Base-by-base conservation (phyloP, 2,329 filamentous ascomycete species). In the Daldinia sp. region DNA sequence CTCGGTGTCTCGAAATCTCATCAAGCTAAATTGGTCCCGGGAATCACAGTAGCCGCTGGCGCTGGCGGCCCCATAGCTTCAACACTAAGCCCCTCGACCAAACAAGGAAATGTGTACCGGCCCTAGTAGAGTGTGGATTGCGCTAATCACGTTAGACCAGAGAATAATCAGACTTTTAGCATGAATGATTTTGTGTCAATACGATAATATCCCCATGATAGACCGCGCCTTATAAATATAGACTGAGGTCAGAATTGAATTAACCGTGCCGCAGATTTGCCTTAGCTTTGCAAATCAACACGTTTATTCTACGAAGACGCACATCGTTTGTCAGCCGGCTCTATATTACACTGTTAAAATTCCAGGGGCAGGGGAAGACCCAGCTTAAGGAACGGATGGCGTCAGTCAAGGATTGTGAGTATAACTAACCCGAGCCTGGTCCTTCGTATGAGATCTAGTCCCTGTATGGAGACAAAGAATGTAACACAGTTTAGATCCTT, bases 401-500 rank as follows among this genome's bases (percentile, higher is more conserved):
- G 26, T 51, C 26, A 33, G 28, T 51, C 46, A 39, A 15, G 12
- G 35, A 39, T 39, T 20, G 20, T 10, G n/a, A 6, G n/a, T 42
- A 42, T 20, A 20, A 42, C 5, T 3, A 42, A 20, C 13, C 20
- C 41, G 6, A 42, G 41, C 6, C n/a, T 4, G 6, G 41, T 20
- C 58, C 58, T 37, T 12, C 3, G 35, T 60, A 62, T 51, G 44
- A 46, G n/a, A 41, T 28, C n/a, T 53, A 28, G 35, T 13, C 13
- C 35, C 35, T 15, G 13, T 39, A 39, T 42, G 26, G 26, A 15
- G 23, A 26, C 4, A 20, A 23, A 56, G 42, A 46, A 51, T 69
- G 67, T 46, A 69, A 69, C 67, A 66, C 63, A 66, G 67, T 69
- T 55, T 44, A 37, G 18, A 60, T 63, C 56, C 55, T 63, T 53